phyloP scores from a whole-genome alignment of 2,329 filamentous ascomycete genomes.

The Ophiostoma piceae region DNA sequence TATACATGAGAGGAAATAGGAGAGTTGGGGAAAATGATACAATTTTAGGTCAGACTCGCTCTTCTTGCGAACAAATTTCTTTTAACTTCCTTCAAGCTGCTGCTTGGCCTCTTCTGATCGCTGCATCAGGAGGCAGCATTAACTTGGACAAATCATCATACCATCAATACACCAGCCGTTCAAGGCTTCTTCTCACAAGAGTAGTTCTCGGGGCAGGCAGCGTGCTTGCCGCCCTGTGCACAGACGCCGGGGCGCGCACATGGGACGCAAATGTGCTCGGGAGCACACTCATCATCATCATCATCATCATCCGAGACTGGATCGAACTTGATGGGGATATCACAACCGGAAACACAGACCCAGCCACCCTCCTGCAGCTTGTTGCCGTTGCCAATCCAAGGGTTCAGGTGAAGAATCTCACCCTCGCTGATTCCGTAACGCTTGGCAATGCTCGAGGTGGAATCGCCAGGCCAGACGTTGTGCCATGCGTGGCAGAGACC shows the following conservation, averaged over 20 bases:
- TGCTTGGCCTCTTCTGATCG: background rate
- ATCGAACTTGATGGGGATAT: conserved; percentile 6
- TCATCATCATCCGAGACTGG: background rate
- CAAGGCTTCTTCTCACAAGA: conserved; percentile 18
- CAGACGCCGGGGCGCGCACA: conserved; percentile 21
- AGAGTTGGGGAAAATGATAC: conserved; percentile 2
- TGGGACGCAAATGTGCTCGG: conserved; percentile 30
- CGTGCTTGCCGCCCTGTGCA: conserved; percentile 20
- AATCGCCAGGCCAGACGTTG: conserved; percentile 20
- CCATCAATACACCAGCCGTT: background rate
- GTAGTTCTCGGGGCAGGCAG: conserved; percentile 22
- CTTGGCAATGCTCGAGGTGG: background rate
- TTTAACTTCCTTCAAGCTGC: background rate
- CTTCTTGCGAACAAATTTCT: background rate
- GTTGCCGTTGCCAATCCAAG: conserved; percentile 9
- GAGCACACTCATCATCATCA: conserved; percentile 31
- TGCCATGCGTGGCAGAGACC: conserved; percentile 20
- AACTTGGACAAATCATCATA: background rate
- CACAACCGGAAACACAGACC: conserved; percentile 22
- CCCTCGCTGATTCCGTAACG: conserved; percentile 15
- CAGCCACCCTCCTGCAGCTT: conserved; percentile 18
- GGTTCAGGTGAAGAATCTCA: conserved; percentile 21
- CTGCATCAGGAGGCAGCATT: background rate
- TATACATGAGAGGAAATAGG: background rate
- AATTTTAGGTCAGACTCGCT: conserved; percentile 8